phyloP scores from a whole-genome alignment of 306 rosid species.

The Glycine soja region DNA sequence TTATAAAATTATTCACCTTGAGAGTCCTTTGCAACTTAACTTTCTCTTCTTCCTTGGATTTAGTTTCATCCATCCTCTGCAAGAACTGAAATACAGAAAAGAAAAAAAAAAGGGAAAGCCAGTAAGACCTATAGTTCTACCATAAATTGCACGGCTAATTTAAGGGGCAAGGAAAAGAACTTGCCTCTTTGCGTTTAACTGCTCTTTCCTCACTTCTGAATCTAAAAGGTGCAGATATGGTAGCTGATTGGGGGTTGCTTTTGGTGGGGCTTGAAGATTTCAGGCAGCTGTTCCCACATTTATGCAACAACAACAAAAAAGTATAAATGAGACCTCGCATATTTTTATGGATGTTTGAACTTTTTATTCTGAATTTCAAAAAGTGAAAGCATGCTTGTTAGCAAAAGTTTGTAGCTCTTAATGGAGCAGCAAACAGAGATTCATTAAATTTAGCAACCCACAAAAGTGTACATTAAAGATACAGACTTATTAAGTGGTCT shows the following conservation, averaged over 20 bases:
- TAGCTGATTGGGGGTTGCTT: constrained; percentile 54
- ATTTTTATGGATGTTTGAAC: neutral
- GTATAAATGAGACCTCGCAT: constrained; percentile 13
- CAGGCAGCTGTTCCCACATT: constrained; percentile 58
- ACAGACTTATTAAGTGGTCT: constrained; percentile 48
- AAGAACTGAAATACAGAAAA: constrained; percentile 60
- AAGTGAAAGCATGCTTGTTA: neutral
- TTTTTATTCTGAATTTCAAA: constrained; percentile 22
- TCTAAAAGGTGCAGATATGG: constrained; percentile 65
- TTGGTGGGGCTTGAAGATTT: constrained; percentile 56
- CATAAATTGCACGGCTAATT: constrained; percentile 20
- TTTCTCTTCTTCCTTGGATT: constrained; percentile 61
- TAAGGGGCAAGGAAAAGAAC: constrained; percentile 39
- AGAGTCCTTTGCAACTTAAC: constrained; percentile 57
- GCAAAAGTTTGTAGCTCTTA: constrained; percentile 28
- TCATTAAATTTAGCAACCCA: constrained; percentile 15
- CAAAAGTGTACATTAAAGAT: constrained; percentile 8
- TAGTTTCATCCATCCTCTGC: constrained; percentile 69
- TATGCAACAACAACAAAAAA: neutral
- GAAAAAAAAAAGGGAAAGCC: constrained; percentile 33
- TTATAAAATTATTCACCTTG: constrained; percentile 58
- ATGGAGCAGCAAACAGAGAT: constrained; percentile 15
- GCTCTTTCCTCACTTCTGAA: constrained; percentile 93
- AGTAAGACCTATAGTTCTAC: neutral
- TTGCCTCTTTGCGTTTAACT: constrained; percentile 87